These are phyloP conservation scores for Ogataea pignaliae DNA, from an alignment of 805 yeast species.

Conservation along the genomic window DNA sequence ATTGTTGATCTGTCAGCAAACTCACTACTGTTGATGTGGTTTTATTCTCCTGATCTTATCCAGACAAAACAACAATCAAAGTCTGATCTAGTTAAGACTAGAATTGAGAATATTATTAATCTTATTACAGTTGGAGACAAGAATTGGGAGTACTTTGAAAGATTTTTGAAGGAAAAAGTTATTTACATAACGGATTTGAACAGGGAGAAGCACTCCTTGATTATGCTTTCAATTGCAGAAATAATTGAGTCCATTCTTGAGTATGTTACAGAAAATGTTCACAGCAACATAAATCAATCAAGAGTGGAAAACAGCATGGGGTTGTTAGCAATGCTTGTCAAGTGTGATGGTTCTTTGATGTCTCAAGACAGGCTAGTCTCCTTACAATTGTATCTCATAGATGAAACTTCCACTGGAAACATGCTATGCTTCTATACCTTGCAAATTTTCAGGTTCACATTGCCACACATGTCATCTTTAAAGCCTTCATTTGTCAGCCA, in stretches of 20 bases:
- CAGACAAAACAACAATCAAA: neutral
- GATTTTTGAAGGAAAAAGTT: constrained; percentile 42
- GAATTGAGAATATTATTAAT: constrained; percentile 34
- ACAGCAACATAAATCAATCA: constrained; percentile 21
- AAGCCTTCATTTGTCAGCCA: constrained; percentile 46
- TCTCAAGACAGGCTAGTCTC: constrained; percentile 62
- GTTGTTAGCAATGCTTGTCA: constrained; percentile 52
- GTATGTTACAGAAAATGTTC: constrained; percentile 31
- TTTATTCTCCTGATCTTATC: constrained; percentile 13
- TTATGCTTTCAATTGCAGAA: constrained; percentile 19
- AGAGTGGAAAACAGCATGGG: constrained; percentile 37
- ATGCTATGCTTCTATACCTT: constrained; percentile 45
- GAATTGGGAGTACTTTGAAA: constrained; percentile 41
- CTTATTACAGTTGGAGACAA: constrained; percentile 35
- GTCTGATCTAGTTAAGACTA: constrained; percentile 4
- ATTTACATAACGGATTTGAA: constrained; percentile 28
- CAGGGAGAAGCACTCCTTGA: constrained; percentile 6
- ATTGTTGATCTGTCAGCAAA: constrained; percentile 40
- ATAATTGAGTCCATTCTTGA: constrained; percentile 36
- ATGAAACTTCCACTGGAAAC: constrained; percentile 38
- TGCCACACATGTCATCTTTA: constrained; percentile 41
- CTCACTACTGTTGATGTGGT: constrained; percentile 36
- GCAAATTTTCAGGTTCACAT: constrained; percentile 46
- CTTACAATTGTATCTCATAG: constrained; percentile 59
- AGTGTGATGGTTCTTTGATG: constrained; percentile 48